A percentile compares a stretch with the other conserved stretches of the same genome.
phyloP scores from a whole-genome alignment of 2,329 filamentous ascomycete species.

The Cytospora paraplurivora region DNA sequence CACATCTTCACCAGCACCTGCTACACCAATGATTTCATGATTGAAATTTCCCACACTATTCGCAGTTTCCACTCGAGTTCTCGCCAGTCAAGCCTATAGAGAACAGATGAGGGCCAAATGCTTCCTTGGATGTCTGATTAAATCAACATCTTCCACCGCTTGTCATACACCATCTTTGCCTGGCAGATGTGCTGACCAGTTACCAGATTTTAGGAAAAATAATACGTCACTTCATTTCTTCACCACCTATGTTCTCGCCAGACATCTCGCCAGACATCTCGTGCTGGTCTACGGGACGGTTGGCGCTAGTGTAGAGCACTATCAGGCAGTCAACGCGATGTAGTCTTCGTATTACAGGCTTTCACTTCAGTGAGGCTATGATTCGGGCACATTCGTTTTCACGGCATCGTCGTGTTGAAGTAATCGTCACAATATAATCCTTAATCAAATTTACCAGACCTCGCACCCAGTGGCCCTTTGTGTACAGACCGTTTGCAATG shows the following conservation, averaged over 20 bases:
- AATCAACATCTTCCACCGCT: conserved; percentile 16
- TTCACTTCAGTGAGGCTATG: not conserved
- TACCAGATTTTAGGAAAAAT: not conserved
- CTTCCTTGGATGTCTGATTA: conserved; percentile 80
- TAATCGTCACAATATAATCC: not conserved
- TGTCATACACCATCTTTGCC: not conserved
- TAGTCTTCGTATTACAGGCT: not conserved
- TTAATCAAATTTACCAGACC: not conserved
- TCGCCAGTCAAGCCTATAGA: conserved; percentile 61
- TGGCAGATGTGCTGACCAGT: conserved; percentile 16
- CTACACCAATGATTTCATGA: conserved; percentile 53
- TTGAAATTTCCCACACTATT: conserved; percentile 73
- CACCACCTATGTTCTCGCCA: not conserved
- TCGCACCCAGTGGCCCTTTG: not conserved
- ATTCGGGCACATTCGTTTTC: not conserved
- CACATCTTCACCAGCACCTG: conserved; percentile 17
- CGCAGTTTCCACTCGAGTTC: conserved; percentile 87
- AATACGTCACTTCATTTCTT: not conserved
- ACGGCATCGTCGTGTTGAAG: not conserved
- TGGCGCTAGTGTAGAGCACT: not conserved
- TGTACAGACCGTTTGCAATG: conserved; percentile 9
- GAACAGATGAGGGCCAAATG: conserved; percentile 65
- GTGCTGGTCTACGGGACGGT: too few relatives aligned
- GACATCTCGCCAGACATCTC: not conserved
- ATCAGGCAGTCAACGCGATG: not conserved